Evolutionary conservation across 2,329 filamentous ascomycete genomes (phyloP).

Genomic region (Colletotrichum limetticola): DNA sequence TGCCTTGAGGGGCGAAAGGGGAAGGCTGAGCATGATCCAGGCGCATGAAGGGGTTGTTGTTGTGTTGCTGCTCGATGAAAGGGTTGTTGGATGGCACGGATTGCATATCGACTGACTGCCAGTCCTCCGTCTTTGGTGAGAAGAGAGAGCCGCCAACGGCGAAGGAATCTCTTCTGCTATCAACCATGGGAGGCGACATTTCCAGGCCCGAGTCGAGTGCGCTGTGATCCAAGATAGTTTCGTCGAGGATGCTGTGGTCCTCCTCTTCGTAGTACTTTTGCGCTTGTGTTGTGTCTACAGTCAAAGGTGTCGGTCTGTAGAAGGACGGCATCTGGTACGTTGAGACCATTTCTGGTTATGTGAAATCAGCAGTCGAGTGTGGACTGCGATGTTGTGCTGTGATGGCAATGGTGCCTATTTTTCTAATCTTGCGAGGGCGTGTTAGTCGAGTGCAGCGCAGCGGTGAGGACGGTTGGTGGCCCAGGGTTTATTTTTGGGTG

Average conservation of each 20-base stretch:
- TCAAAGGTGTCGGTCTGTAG: slow-evolving; percentile 61
- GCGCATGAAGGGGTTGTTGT: slow-evolving; percentile 75
- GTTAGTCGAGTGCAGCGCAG: slow-evolving; percentile 34
- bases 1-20: slow-evolving; percentile 51
- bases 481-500: slow-evolving; percentile 35
- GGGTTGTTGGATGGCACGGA: slow-evolving; percentile 72
- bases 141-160: slow-evolving; percentile 67
- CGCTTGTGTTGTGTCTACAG: slow-evolving; percentile 63
- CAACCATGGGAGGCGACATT: slow-evolving; percentile 71
- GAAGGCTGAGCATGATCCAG: slow-evolving; percentile 62
- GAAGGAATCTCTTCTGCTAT: slow-evolving; percentile 73
- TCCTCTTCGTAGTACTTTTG: slow-evolving; percentile 72
- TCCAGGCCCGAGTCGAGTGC: slow-evolving; percentile 70
- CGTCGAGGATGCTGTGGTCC: slow-evolving; percentile 69
- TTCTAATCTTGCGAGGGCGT: slow-evolving; percentile 19
- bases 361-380: slow-evolving; percentile 39
- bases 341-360: slow-evolving; percentile 55
- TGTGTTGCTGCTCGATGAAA: slow-evolving; percentile 66
- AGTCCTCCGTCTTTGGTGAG: slow-evolving; percentile 73
- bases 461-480: slow-evolving; percentile 25
- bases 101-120: slow-evolving; percentile 74
- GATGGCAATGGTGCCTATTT: slow-evolving; percentile 23
- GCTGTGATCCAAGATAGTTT: slow-evolving; percentile 68
- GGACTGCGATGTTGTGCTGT: slow-evolving; percentile 28
- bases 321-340: slow-evolving; percentile 62